Conservation (phyloP, 2,329 filamentous ascomycete species). For the Apiospora rasikravindrae region DNA sequence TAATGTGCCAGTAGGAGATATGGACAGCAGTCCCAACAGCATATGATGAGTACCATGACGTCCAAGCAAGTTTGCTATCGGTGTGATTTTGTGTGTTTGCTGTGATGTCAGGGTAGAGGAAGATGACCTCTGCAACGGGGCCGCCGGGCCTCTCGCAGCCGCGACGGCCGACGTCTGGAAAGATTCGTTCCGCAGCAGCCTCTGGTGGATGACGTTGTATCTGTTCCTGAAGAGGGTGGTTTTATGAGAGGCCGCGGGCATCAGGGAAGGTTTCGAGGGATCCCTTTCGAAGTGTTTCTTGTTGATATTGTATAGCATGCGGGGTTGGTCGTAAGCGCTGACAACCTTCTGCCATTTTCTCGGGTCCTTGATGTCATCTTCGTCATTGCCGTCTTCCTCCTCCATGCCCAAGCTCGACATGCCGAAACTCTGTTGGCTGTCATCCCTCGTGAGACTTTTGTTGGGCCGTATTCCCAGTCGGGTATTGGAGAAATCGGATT, state of each 20-base stretch:
- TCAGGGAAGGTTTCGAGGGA: conserved; percentile 67
- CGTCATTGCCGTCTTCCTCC: conserved; percentile 65
- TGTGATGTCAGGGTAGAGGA: conserved; percentile 58
- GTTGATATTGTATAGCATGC: conserved; percentile 73
- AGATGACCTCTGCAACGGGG: conserved; percentile 61
- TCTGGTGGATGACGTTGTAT: conserved; percentile 91
- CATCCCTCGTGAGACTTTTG: conserved; percentile 56
- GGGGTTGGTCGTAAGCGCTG: conserved; percentile 84
- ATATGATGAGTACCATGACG: conserved; percentile 85
- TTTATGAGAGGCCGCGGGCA: conserved; percentile 82
- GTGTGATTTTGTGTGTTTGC: conserved; percentile 85
- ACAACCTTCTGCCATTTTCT: conserved; percentile 85
- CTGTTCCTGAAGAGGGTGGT: conserved; percentile 86
- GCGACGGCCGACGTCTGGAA: conserved; percentile 85
- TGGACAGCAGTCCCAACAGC: conserved; percentile 80
- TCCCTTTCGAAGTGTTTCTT: conserved; percentile 92
- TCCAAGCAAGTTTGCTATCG: conserved; percentile 76
- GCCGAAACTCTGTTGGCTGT: conserved; percentile 70
- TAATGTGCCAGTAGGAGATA: conserved; percentile 81
- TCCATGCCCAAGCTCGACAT: conserved; percentile 59
- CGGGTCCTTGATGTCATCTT: conserved; percentile 68
- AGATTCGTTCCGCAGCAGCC: conserved; percentile 87
- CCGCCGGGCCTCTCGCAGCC: conserved; percentile 54
- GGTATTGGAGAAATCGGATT: conserved; percentile 58
- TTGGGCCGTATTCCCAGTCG: conserved; percentile 59